Evolutionary conservation across 2,329 filamentous ascomycete species (phyloP), one percentile per base, ranked within the genome.

Genomic region (Diplocarpon rosae): DNA sequence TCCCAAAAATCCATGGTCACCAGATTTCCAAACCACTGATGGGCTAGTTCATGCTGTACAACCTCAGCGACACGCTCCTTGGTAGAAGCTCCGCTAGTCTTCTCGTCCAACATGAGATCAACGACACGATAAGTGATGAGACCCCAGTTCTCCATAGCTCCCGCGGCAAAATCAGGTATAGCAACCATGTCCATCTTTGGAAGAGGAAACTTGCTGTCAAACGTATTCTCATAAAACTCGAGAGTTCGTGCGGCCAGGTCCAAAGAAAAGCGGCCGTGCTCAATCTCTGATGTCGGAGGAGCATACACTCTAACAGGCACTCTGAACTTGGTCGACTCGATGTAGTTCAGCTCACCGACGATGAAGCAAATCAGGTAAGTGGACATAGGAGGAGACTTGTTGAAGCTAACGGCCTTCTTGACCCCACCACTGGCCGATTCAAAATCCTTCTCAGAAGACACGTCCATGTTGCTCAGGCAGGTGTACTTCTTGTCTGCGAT

Each of bases 1-100:
- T 95, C 88, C 90, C 90, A 96, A 73, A 93, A 95, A 64, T 95
- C 88, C 88, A 95, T 95, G 42, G 90, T 95, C 24, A 95, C 90
- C 42, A 95, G 69, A 68, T 96, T 95, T 51, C 90, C 90, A 60
- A 96, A 96, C 90, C 90, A 96, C 66, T 95, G 90, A 66, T 96
- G 90, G 33, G 90, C 90, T 61, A 96, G 72, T 65, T 96, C 90
- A 68, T 96, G 90, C 71, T 95, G 89, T 24, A 96, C 90, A 33
- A 92, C 87, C 65, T 95, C 90, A 42, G 90, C 90, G 43, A 96
- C 85, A 32, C 89, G 81, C 69, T 95, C 85, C 69, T 94, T 95
- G 49, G 82, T 86, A 31, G 83, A 82, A 15, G 90, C 89, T 59
- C 88, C 85, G 58, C 85, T 92, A 2, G 78, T 84, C 72, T 93